phyloP scores from a whole-genome alignment of 2,329 filamentous ascomycete genomes.

The Colletotrichum melonis region DNA sequence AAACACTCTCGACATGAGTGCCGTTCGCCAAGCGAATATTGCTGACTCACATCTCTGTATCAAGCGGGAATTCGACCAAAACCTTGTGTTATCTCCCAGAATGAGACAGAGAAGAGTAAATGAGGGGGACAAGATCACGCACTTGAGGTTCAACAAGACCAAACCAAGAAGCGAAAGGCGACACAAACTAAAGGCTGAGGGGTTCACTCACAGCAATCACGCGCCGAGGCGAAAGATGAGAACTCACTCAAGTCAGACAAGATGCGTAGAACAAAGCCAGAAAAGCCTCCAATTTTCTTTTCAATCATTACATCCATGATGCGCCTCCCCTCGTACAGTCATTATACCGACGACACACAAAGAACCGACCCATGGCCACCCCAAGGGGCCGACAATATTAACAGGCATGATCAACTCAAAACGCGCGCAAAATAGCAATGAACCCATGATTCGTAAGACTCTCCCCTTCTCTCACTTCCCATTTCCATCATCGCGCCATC shows the following conservation, averaged over 20 bases:
- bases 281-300: slow-evolving; percentile 15
- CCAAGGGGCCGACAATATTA: background rate
- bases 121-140: background rate
- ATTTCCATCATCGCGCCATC: slow-evolving; percentile 15
- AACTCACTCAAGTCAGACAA: background rate
- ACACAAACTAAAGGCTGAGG: background rate
- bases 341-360: slow-evolving; percentile 34
- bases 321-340: slow-evolving; percentile 35
- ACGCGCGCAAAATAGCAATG: background rate
- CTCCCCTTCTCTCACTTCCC: background rate
- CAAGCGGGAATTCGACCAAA: background rate
- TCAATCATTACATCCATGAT: slow-evolving; percentile 28
- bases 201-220: background rate
- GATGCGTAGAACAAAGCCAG: slow-evolving; percentile 4
- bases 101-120: background rate
- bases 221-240: background rate
- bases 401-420: slow-evolving; percentile 6
- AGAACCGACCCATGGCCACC: background rate
- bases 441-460: slow-evolving; percentile 34
- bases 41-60: background rate
- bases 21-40: background rate
- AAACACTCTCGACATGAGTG: background rate
- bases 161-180: slow-evolving; percentile 1
- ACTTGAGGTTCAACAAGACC: background rate
- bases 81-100: background rate